Percentiles rank a stretch among this genome's conserved stretches.
Evolutionary conservation across 1,284 basidiomycete species (phyloP).

Genomic region (Puccinia novopanici): DNA sequence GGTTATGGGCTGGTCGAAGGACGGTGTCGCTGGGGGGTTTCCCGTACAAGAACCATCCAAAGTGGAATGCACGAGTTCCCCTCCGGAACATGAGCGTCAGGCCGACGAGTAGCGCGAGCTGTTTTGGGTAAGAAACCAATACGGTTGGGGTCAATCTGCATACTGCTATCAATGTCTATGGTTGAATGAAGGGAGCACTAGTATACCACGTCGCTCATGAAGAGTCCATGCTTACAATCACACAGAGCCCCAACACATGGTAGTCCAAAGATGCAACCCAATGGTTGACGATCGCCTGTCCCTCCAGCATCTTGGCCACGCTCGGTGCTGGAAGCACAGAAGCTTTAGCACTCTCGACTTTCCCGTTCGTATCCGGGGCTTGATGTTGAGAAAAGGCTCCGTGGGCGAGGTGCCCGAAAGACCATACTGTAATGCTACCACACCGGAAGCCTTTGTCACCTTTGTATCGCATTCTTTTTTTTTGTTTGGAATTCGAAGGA

Average conservation of each 20-base stretch:
- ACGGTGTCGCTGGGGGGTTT: slow-evolving; percentile 10
- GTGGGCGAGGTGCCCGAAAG: slow-evolving; percentile 15
- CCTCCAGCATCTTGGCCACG: slow-evolving; percentile 12
- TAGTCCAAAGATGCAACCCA: slow-evolving; percentile 35
- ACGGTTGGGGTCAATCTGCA: background rate
- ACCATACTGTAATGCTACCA: slow-evolving; percentile 1
- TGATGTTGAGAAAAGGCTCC: slow-evolving; percentile 15
- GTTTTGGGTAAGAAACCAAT: background rate
- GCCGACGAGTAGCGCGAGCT: slow-evolving; percentile 17
- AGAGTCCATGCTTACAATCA: slow-evolving; percentile 17
- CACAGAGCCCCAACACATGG: slow-evolving; percentile 10
- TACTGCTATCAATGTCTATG: background rate
- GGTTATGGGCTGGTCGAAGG: background rate
- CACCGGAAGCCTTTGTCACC: background rate
- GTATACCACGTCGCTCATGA: background rate
- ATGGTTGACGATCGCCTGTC: slow-evolving; percentile 21
- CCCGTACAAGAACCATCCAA: slow-evolving; percentile 44
- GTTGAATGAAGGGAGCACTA: slow-evolving; percentile 11
- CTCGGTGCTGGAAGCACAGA: background rate
- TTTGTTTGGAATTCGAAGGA: background rate
- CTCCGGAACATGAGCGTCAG: slow-evolving; percentile 28
- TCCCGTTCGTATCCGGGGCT: background rate
- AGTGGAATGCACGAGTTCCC: slow-evolving; percentile 30
- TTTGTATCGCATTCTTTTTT: background rate
- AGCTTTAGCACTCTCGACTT: background rate